Conservation (phyloP, 345 rosid genomes). For the Psidium guajava region DNA sequence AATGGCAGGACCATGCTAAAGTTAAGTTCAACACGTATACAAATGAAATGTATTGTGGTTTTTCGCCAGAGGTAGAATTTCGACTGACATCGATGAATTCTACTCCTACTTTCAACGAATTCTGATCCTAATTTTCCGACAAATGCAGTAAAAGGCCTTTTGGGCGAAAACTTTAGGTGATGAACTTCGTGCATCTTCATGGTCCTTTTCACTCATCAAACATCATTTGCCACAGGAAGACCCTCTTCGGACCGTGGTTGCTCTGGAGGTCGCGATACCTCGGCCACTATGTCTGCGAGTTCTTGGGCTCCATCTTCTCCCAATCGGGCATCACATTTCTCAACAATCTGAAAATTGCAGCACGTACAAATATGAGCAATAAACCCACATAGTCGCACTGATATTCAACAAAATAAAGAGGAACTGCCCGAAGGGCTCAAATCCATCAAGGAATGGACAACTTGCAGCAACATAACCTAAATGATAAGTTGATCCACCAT, state of each 20-base stretch:
- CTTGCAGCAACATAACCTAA: background rate
- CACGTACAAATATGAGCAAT: background rate
- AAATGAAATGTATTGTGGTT: background rate
- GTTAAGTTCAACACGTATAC: background rate
- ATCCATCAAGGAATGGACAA: background rate
- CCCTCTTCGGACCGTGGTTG: background rate
- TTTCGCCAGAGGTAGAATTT: background rate
- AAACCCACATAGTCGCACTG: background rate
- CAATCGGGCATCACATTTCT: conserved; percentile 19
- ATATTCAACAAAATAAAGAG: background rate
- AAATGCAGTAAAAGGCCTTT: background rate
- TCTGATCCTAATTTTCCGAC: background rate
- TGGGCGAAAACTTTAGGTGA: background rate
- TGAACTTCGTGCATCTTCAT: background rate
- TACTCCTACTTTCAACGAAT: background rate
- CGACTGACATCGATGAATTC: background rate
- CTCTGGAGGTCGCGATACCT: conserved; percentile 11
- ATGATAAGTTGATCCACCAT: background rate
- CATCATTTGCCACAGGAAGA: background rate
- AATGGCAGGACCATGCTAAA: background rate
- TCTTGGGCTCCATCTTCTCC: conserved; percentile 17
- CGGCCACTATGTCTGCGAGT: conserved; percentile 8
- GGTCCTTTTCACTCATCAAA: background rate
- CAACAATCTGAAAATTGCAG: conserved; percentile 15
- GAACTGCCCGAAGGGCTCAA: background rate